A percentile compares a stretch with the other conserved stretches of the same genome.
phyloP scores from a whole-genome alignment of 23 red algal genomes.

The Gracilaria gracilis region DNA sequence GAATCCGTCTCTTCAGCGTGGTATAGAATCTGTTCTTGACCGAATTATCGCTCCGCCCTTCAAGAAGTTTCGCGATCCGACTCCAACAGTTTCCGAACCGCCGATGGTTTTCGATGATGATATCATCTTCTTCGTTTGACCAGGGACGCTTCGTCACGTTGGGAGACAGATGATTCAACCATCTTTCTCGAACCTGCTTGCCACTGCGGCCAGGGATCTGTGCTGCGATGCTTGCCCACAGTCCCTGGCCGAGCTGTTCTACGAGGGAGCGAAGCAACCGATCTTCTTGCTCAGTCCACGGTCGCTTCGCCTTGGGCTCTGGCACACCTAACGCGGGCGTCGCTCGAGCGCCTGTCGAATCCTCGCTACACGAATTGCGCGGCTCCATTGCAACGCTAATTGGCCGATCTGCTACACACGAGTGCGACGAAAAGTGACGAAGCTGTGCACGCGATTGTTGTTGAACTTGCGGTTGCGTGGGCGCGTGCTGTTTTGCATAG shows the following conservation, averaged over 20 bases:
- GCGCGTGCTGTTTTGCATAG: neutral
- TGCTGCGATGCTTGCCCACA: slow-evolving; percentile 72
- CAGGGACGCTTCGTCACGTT: slow-evolving; percentile 66
- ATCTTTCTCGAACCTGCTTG: slow-evolving; percentile 89
- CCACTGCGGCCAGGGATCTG: slow-evolving; percentile 78
- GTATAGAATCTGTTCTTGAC: slow-evolving; percentile 90
- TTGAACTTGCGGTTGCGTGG: neutral
- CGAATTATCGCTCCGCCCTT: slow-evolving; percentile 85
- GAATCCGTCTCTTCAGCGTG: slow-evolving; percentile 59
- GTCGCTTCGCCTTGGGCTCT: slow-evolving; percentile 57
- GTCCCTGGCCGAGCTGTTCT: slow-evolving; percentile 43
- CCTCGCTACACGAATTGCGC: neutral
- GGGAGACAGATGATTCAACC: slow-evolving; percentile 88
- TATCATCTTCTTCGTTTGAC: slow-evolving; percentile 84
- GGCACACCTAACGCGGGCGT: neutral
- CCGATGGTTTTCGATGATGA: slow-evolving; percentile 68
- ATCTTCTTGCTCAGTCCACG: slow-evolving; percentile 87
- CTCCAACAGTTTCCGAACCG: slow-evolving; percentile 77
- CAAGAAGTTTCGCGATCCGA: slow-evolving; percentile 71
- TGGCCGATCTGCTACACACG: neutral
- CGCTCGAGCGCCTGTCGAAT: neutral
- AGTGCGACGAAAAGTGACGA: neutral
- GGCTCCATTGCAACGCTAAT: neutral
- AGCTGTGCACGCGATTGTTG: neutral
- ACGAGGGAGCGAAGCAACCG: slow-evolving; percentile 68